A percentile compares a stretch with the other conserved stretches of the same genome.
These are phyloP conservation scores for Aureobasidium sp. DNA, from an alignment of 2,329 filamentous ascomycete species.

Conservation along the genomic window DNA sequence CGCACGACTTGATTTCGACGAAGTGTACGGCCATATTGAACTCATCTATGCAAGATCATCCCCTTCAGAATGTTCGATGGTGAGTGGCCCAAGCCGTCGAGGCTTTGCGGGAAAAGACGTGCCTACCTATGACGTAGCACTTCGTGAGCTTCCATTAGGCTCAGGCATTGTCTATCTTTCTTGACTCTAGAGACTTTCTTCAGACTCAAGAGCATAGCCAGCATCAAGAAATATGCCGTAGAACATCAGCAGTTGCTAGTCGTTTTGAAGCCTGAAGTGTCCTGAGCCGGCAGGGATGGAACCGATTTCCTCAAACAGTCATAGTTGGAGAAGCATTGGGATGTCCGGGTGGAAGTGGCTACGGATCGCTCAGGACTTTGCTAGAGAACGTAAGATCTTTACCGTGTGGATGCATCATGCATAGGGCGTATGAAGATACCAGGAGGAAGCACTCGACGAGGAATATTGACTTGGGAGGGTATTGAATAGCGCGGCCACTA, in stretches of 20 bases:
- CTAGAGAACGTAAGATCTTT: background rate
- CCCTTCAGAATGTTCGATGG: no score
- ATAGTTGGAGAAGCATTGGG: background rate
- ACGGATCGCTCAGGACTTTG: background rate
- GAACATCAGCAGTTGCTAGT: background rate
- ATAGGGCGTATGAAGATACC: background rate
- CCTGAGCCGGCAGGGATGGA: background rate
- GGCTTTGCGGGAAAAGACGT: background rate
- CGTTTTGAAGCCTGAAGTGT: background rate
- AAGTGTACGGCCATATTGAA: no score
- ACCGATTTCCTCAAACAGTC: background rate
- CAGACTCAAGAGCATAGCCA: background rate
- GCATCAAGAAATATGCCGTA: background rate
- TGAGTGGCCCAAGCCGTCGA: no score
- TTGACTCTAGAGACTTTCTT: background rate
- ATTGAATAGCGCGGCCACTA: background rate
- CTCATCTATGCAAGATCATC: no score
- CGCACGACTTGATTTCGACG: no score
- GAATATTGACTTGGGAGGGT: background rate
- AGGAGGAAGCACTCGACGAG: background rate
- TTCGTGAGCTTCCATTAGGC: background rate
- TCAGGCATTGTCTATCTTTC: background rate
- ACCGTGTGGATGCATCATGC: background rate
- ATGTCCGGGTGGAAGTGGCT: background rate
- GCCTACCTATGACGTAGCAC: background rate